Conservation (phyloP, 306 rosid genomes). For the Begonia masoniana region DNA sequence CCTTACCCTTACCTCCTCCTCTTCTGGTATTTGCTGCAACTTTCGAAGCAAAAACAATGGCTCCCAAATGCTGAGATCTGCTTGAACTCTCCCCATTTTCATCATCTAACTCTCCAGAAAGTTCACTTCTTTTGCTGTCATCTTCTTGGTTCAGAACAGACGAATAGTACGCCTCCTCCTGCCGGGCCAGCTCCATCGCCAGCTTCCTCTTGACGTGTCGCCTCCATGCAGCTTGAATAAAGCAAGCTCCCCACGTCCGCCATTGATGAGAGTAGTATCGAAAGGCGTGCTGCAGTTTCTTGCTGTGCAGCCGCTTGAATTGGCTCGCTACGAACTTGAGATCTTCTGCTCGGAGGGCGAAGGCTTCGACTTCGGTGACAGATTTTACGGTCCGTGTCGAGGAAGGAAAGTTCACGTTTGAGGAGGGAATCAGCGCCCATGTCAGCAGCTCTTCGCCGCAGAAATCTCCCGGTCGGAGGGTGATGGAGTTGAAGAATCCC, state of each 20-base stretch:
- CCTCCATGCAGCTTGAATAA: slow-evolving; percentile 79
- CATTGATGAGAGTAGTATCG: slow-evolving; percentile 80
- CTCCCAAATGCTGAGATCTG: slow-evolving; percentile 18
- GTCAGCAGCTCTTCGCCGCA: slow-evolving; percentile 87
- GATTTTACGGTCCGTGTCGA: slow-evolving; percentile 68
- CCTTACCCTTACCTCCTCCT: slow-evolving; percentile 33
- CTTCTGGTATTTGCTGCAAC: slow-evolving; percentile 62
- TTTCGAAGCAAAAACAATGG: slow-evolving; percentile 56
- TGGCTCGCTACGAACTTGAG: slow-evolving; percentile 65
- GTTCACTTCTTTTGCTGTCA: background rate
- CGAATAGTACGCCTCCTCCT: slow-evolving; percentile 33
- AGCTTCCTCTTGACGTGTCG: slow-evolving; percentile 39
- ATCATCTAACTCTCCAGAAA: background rate
- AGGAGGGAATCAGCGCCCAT: slow-evolving; percentile 53
- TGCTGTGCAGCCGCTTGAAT: slow-evolving; percentile 78
- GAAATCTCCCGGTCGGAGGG: slow-evolving; percentile 59
- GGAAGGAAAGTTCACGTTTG: slow-evolving; percentile 48
- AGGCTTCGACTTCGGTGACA: slow-evolving; percentile 72
- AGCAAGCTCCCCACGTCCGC: slow-evolving; percentile 83
- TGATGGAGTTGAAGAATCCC: slow-evolving; percentile 71
- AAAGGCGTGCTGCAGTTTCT: slow-evolving; percentile 76
- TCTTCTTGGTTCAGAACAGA: slow-evolving; percentile 17
- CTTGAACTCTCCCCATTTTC: background rate
- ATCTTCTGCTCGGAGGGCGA: slow-evolving; percentile 71
- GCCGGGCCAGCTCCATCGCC: slow-evolving; percentile 43